A percentile compares a stretch with the other conserved stretches of the same genome.
These are phyloP conservation scores for Hansenula anomala DNA, from an alignment of 1,139 yeast species.

Conservation along the genomic window DNA sequence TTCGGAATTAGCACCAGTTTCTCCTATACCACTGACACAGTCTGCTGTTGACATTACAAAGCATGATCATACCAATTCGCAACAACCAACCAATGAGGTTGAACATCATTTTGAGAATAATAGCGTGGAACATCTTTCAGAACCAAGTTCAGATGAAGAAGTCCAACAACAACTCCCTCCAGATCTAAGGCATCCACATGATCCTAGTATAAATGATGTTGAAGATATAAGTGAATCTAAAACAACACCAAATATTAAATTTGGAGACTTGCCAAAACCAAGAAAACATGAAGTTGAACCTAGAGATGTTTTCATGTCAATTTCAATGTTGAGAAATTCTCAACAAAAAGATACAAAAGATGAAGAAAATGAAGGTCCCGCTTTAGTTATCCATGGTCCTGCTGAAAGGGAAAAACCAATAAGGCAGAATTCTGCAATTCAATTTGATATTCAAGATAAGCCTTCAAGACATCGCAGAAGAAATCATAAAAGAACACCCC, in stretches of 20 bases:
- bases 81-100: too few species aligned
- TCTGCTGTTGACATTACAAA: conserved; percentile 3
- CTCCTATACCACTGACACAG: conserved; percentile 1
- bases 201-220: conserved; percentile 25
- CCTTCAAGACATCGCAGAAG: conserved; percentile 6
- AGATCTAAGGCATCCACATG: conserved; percentile 1
- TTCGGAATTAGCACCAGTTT: conserved; percentile 7
- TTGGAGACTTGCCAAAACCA: conserved; percentile 42
- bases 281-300: conserved; percentile 60
- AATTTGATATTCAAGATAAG: conserved; percentile 17
- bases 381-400: conserved; percentile 76
- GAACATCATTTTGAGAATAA: background rate
- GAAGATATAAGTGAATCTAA: conserved; percentile 38
- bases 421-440: conserved; percentile 14
- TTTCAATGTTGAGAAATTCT: conserved; percentile 65
- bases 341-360: conserved; percentile 28
- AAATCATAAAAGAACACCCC: conserved; percentile 9
- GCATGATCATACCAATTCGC: too few species aligned
- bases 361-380: conserved; percentile 68
- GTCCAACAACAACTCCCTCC: conserved; percentile 5
- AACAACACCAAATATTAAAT: conserved; percentile 25
- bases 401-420: conserved; percentile 51
- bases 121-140: conserved; percentile 10
- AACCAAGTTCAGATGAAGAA: conserved; percentile 11
- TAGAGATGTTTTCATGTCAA: conserved; percentile 78